Conservation (phyloP, 345 rosid species). For the Microcos paniculata region DNA sequence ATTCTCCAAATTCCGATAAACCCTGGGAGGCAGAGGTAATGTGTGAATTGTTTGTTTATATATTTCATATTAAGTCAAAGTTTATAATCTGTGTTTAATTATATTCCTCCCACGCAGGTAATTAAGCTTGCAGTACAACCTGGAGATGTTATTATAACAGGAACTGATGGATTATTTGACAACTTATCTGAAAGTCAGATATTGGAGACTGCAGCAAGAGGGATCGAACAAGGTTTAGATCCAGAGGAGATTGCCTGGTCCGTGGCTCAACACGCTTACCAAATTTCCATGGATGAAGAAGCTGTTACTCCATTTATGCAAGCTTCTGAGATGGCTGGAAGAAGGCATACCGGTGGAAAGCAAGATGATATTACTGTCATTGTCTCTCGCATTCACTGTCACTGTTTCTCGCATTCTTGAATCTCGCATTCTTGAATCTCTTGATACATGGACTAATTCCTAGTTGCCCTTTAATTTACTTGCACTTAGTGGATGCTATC, state of each 20-base stretch:
- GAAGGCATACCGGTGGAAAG: neutral
- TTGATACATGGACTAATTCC: neutral
- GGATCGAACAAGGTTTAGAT: conserved; percentile 7
- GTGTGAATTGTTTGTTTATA: too few relatives aligned
- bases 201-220: neutral
- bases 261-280: conserved; percentile 15
- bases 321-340: neutral
- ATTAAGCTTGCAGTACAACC: neutral
- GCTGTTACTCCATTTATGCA: conserved; percentile 17
- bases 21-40: neutral
- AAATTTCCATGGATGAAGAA: neutral
- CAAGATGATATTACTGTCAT: conserved; percentile 22
- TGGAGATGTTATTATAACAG: conserved; percentile 24
- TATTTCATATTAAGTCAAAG: too few relatives aligned
- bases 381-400: conserved; percentile 20
- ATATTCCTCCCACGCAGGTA: too few relatives aligned
- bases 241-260: conserved; percentile 17
- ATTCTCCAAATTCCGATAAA: neutral
- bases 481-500: neutral
- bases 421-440: too few relatives aligned
- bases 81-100: too few relatives aligned
- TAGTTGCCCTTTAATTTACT: neutral
- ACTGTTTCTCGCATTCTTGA: too few relatives aligned
- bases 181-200: conserved; percentile 17
- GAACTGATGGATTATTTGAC: conserved; percentile 25